These are phyloP conservation scores for Blastocystis sp. DNA, from an alignment of 352 stramenopile species.

Conservation along the genomic window DNA sequence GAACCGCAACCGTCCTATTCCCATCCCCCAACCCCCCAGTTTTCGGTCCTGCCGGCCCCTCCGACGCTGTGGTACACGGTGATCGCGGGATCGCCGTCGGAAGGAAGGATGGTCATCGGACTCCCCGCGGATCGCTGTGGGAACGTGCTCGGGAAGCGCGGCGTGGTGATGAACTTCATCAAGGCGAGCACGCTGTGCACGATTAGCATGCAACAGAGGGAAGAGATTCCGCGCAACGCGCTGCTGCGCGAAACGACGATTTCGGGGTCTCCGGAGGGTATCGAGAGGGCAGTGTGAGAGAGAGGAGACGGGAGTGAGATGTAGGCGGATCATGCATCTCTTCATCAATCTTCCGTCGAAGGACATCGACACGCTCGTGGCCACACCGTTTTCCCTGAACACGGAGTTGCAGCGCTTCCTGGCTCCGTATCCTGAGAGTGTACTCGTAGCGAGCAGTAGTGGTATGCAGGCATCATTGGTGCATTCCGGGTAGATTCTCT, in stretches of 20 bases:
- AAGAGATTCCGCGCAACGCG: not conserved
- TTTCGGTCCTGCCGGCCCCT: not conserved
- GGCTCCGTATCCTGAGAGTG: not conserved
- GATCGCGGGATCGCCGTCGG: not conserved
- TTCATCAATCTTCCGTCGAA: constrained; percentile 19
- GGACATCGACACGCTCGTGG: constrained; percentile 16
- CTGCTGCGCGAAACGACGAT: not conserved
- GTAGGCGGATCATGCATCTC: constrained; percentile 35
- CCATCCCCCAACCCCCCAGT: not conserved
- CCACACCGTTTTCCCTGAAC: constrained; percentile 27
- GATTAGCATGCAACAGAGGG: not conserved
- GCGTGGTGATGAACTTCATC: constrained; percentile 35
- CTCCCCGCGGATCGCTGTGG: not conserved
- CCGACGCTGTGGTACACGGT: not conserved
- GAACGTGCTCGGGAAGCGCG: constrained; percentile 11
- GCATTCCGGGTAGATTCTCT: not conserved
- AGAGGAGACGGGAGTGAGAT: not conserved
- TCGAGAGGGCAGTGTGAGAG: constrained; percentile 11
- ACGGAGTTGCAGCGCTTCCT: constrained; percentile 26
- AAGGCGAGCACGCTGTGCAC: constrained; percentile 18
- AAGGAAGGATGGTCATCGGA: not conserved
- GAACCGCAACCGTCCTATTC: not conserved
- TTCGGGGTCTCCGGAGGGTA: constrained; percentile 9
- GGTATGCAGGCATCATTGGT: too few relatives aligned
- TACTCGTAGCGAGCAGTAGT: too few relatives aligned